phyloP scores from a whole-genome alignment of 2,329 filamentous ascomycete genomes.

The Aspergillus cejpii region DNA sequence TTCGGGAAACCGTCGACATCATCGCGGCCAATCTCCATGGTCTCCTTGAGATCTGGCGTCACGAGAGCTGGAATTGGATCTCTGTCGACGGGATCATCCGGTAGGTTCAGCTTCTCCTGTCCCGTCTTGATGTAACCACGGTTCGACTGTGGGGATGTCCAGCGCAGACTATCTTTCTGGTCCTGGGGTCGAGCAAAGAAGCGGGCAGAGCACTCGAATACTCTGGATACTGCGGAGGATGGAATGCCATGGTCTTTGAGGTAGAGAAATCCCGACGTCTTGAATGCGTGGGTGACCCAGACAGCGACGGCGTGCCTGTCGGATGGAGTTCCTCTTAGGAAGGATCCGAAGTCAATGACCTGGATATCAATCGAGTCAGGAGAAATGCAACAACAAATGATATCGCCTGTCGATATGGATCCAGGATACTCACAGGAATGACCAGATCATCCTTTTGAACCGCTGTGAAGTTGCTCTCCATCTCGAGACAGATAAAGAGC shows the following conservation, averaged over 20 bases:
- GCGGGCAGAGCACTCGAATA: slow-evolving; percentile 61
- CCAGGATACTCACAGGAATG: slow-evolving; percentile 33
- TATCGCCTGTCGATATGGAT: background rate
- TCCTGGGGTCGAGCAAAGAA: slow-evolving; percentile 62
- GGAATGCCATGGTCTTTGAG: slow-evolving; percentile 71
- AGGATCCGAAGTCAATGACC: slow-evolving; percentile 73
- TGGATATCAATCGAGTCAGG: slow-evolving; percentile 29
- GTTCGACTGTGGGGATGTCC: slow-evolving; percentile 67
- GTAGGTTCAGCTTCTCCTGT: slow-evolving; percentile 63
- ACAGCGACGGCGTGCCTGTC: slow-evolving; percentile 61
- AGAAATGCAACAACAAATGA: background rate
- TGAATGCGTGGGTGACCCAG: slow-evolving; percentile 71
- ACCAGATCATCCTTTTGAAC: slow-evolving; percentile 42
- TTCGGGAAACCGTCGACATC: slow-evolving; percentile 61
- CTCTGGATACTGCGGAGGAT: slow-evolving; percentile 49
- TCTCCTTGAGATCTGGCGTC: slow-evolving; percentile 51
- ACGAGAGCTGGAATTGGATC: slow-evolving; percentile 51
- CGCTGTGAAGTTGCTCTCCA: slow-evolving; percentile 23
- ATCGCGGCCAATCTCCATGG: slow-evolving; percentile 56
- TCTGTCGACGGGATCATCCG: slow-evolving; percentile 52
- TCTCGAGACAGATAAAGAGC: background rate
- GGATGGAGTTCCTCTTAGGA: slow-evolving; percentile 56
- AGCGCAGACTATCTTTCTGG: slow-evolving; percentile 60
- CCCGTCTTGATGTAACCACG: slow-evolving; percentile 65
- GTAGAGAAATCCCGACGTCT: slow-evolving; percentile 83